Evolutionary conservation across 768 basidiomycete species (phyloP), one percentile per base, ranked within the genome.

Genomic region (Termitomyces sp.): DNA sequence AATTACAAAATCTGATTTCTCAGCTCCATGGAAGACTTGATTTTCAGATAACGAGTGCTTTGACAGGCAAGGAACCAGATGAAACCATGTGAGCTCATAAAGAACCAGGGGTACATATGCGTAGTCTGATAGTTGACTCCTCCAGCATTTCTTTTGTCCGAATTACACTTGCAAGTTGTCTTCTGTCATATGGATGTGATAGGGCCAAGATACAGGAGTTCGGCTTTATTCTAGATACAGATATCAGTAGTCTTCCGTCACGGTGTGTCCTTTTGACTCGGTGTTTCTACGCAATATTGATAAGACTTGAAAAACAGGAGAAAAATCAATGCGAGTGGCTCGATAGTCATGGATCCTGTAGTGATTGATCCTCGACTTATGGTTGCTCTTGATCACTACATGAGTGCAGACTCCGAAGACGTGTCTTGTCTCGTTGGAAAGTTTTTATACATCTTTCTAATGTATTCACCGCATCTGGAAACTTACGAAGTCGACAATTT

Each of bases 401-500:
- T 86, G 18, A 71, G 75, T 41, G 72, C 76, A 18, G 74, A 77
- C 36, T 66, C 74, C 18, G 81, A 83, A 15, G 81, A 83, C 16
- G 72, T 87, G 16, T 73, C 78, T 9, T 76, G 77, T 61, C 67
- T 87, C 20, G 70, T 81, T 12, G 83, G 84, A 8, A 86, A 84
- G 63, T 92, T 91, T 64, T 64, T 91, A 30, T 73, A 81, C 61
- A 71, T 79, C 15, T 86, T 90, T 63, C 68, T 87, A 39, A 81
- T 76, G 41, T 80, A 86, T 44, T 80, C 86, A 2, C 78, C 83
- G 1, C 78, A 83, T 42, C 67, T 91, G 56, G 86, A 88, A 63
- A 67, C 82, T 1, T 80, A 87, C 62, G 89, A 89, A 70, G 76
- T 87, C 2, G 88, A 89, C 64, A 88, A 89, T 67, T 89, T 91